These are phyloP conservation scores for Lachancea meyersii DNA, from an alignment of 805 yeast genomes.

Conservation along the genomic window DNA sequence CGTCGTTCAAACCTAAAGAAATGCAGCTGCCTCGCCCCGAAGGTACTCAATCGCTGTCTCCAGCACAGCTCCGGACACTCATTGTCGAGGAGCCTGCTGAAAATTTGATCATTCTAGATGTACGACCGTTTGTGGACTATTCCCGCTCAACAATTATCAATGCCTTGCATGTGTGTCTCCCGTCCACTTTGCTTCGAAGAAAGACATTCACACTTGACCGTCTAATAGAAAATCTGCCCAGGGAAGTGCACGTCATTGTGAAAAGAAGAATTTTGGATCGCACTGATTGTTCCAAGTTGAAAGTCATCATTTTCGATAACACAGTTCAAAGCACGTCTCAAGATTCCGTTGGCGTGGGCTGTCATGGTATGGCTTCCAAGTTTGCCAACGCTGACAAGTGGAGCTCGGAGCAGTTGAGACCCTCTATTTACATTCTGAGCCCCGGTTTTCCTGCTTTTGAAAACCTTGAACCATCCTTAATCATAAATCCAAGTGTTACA, in stretches of 20 bases:
- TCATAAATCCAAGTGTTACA: neutral
- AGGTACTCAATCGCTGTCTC: slow-evolving; percentile 17
- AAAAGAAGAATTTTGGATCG: slow-evolving; percentile 4
- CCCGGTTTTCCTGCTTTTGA: slow-evolving; percentile 8
- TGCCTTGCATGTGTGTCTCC: slow-evolving; percentile 75
- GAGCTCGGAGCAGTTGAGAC: neutral
- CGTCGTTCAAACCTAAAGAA: slow-evolving; percentile 23
- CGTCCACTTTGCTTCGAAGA: slow-evolving; percentile 81
- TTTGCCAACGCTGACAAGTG: slow-evolving; percentile 14
- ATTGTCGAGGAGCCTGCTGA: slow-evolving; percentile 4
- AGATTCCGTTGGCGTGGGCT: slow-evolving; percentile 21
- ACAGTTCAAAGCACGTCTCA: slow-evolving; percentile 18
- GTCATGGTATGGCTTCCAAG: slow-evolving; percentile 27
- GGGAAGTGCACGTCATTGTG: slow-evolving; percentile 34
- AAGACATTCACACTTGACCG: slow-evolving; percentile 59
- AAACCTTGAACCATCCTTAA: slow-evolving; percentile 1
- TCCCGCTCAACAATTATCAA: slow-evolving; percentile 49
- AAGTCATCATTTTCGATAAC: slow-evolving; percentile 26
- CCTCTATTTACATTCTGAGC: slow-evolving; percentile 6
- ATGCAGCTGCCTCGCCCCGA: slow-evolving; percentile 21
- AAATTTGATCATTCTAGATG: slow-evolving; percentile 41
- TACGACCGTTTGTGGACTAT: slow-evolving; percentile 74
- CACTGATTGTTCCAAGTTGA: slow-evolving; percentile 13
- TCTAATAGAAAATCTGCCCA: slow-evolving; percentile 56
- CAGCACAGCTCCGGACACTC: slow-evolving; percentile 18